Base-by-base conservation (phyloP, 2,329 filamentous ascomycete genomes). In the Coniochaeta hoffmannii region DNA sequence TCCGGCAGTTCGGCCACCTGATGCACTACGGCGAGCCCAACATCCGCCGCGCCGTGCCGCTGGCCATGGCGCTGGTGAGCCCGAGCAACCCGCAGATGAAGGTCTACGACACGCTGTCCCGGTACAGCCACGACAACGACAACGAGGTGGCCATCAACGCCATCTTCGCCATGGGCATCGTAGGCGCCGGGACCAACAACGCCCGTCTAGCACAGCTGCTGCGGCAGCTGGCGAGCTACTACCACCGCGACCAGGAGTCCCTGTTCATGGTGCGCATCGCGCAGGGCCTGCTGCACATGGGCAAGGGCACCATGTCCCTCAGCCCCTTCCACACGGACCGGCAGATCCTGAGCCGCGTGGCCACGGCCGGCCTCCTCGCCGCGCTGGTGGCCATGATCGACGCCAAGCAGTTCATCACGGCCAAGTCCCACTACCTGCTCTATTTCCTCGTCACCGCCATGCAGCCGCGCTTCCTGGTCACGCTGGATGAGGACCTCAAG, bases 21-120 rank as follows among this genome's bases (percentile, higher is more conserved):
- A 99, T 99, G 94, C 94, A 99, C 75, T 99, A 99, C 66, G 94
- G 95, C 60, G 93, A 97, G 71, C 82, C 92, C 68, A 97, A 99
- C 69, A 99, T 99, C 65, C 88, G 94, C 59, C 94, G 94, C 68
- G 93, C 92, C 19, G 94, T 99, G 30, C 94, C 94, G 34, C 80
- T 99, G 55, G 94, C 94, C 26, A 95, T 99, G 90, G 95, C 92
- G 66, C 81, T 99, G 55, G 87, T 99, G 68, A 96, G 90, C 73
- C 90, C 95, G 12, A 97, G 91, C 75, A 99, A 99, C 76, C 94
- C 94, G 11, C 95, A 99, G 71, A 99, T 99, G 93, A 99, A 97
- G 80, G 89, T 99, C 50, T 99, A 99, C 76, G 94, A 99, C 71
- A 99, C 94, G 0, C 79, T 99, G 11, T 99, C 94, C 53, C 82